Percentiles rank a stretch among this genome's conserved stretches.
Conservation (phyloP, 805 yeast species). For the Kodamaea leandrae region DNA sequence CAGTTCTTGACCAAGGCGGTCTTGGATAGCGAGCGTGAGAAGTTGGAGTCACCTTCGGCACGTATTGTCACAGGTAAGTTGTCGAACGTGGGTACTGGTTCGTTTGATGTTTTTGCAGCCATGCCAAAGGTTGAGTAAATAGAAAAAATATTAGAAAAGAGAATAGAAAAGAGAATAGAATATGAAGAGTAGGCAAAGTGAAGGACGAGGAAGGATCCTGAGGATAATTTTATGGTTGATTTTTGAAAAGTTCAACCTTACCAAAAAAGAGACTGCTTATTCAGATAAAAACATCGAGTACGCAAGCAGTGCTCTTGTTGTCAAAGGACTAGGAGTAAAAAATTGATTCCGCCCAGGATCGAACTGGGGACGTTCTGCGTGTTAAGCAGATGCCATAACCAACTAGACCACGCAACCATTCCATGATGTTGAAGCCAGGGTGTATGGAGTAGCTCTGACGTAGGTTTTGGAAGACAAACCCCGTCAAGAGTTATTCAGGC, state of each 20-base stretch:
- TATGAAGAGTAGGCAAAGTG: background rate
- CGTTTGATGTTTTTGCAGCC: conserved; percentile 73
- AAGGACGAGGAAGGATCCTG: too few species aligned
- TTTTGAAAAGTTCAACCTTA: background rate
- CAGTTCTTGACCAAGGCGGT: conserved; percentile 96
- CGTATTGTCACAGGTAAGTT: conserved; percentile 89
- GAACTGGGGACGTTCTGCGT: conserved; percentile 99
- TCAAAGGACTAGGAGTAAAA: too few species aligned
- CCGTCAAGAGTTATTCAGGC: too few species aligned
- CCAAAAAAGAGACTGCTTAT: too few species aligned
- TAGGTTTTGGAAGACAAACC: too few species aligned
- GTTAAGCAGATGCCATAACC: conserved; percentile 99
- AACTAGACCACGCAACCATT: conserved; percentile 96
- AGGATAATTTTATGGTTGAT: too few species aligned
- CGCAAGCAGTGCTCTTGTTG: too few species aligned
- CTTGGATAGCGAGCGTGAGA: conserved; percentile 85
- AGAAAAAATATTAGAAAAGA: background rate
- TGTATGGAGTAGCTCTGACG: too few species aligned
- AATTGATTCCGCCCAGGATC: conserved; percentile 99
- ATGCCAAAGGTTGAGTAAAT: conserved; percentile 31
- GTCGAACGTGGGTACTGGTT: conserved; percentile 91
- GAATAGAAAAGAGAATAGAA: background rate
- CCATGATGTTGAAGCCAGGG: background rate
- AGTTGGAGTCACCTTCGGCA: conserved; percentile 88
- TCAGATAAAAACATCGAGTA: too few species aligned